These are phyloP conservation scores for Leptographium radiaticola DNA, from an alignment of 2,329 filamentous ascomycete genomes.

Conservation along the genomic window DNA sequence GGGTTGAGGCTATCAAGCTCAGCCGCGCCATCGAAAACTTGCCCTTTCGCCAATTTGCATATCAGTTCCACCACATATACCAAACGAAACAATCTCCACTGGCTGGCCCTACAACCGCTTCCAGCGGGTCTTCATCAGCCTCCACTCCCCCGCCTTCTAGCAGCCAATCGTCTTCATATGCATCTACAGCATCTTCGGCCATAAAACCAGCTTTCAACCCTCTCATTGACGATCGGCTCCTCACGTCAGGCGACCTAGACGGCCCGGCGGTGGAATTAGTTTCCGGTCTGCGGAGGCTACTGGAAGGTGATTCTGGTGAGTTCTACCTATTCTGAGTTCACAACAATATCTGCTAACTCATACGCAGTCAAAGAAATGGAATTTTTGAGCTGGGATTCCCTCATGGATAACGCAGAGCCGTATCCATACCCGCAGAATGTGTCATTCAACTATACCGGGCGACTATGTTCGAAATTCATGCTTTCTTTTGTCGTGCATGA, in stretches of 20 bases:
- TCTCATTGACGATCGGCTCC: constrained; percentile 30
- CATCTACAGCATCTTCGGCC: constrained; percentile 30
- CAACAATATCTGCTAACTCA: neutral
- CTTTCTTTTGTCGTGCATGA: constrained; percentile 30
- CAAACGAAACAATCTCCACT: constrained; percentile 40
- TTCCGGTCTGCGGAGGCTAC: constrained; percentile 26
- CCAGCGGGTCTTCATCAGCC: neutral
- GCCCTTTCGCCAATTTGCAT: constrained; percentile 47
- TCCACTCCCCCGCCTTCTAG: neutral
- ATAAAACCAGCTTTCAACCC: constrained; percentile 36
- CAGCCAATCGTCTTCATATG: constrained; percentile 11
- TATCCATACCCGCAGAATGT: constrained; percentile 35
- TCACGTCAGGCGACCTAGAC: constrained; percentile 32
- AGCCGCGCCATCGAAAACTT: constrained; percentile 42
- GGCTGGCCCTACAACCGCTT: constrained; percentile 11
- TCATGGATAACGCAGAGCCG: constrained; percentile 29
- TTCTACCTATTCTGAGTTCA: constrained; percentile 7
- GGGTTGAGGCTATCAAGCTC: constrained; percentile 30
- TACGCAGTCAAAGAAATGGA: constrained; percentile 19
- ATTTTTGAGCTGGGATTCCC: constrained; percentile 32
- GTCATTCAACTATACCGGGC: constrained; percentile 36
- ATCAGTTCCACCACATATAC: constrained; percentile 47
- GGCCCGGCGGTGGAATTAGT: constrained; percentile 32
- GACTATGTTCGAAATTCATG: constrained; percentile 39
- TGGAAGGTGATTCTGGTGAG: constrained; percentile 30